Conservation (phyloP, 768 basidiomycete genomes). For the Mycena pura region DNA sequence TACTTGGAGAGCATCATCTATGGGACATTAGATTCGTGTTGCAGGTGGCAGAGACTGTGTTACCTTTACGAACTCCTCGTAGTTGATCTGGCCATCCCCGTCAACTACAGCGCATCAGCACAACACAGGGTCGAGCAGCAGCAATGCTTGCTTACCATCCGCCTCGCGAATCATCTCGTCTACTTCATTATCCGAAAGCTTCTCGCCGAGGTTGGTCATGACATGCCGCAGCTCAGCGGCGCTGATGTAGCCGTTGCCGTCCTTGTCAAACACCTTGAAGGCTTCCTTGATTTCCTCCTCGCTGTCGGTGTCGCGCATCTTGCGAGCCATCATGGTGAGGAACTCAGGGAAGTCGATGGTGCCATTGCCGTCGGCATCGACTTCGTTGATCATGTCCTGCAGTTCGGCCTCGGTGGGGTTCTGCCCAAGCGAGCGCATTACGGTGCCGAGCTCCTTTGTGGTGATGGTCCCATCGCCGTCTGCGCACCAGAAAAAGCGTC, state of each 20-base stretch:
- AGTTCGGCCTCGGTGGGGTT: conserved; percentile 92
- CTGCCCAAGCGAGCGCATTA: conserved; percentile 92
- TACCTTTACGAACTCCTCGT: conserved; percentile 40
- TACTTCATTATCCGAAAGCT: conserved; percentile 40
- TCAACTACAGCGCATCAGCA: conserved; percentile 11
- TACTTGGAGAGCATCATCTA: conserved; percentile 45
- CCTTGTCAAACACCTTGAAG: conserved; percentile 66
- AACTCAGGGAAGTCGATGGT: conserved; percentile 88
- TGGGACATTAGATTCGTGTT: neutral
- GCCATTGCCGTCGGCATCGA: conserved; percentile 84
- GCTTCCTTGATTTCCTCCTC: conserved; percentile 57
- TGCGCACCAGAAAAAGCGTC: conserved; percentile 34
- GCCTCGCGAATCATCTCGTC: conserved; percentile 53
- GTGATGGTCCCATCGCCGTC: conserved; percentile 96
- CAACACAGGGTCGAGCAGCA: neutral
- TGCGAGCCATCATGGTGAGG: conserved; percentile 60
- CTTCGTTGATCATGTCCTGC: conserved; percentile 96
- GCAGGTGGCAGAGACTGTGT: neutral
- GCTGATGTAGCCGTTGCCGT: conserved; percentile 81
- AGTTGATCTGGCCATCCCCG: conserved; percentile 30
- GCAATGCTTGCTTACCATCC: conserved; percentile 49
- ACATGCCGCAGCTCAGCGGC: conserved; percentile 84
- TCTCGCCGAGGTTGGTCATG: conserved; percentile 74
- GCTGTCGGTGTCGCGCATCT: conserved; percentile 46
- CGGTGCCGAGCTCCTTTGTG: conserved; percentile 87